Base-by-base conservation (phyloP, 495 filamentous ascomycete species). In the Ascodesmis nigricans region DNA sequence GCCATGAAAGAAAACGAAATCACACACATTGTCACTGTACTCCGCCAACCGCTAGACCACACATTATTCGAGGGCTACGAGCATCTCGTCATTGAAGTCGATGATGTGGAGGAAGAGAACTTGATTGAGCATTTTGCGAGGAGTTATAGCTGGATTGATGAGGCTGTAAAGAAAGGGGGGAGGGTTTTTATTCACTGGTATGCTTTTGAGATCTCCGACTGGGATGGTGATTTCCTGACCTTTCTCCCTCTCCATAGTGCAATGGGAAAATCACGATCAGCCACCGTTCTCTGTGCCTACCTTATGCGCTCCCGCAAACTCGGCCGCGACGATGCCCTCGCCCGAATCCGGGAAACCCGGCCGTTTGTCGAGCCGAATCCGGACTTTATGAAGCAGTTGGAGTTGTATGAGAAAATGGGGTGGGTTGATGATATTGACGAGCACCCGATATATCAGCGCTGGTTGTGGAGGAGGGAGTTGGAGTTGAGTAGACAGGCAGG, bases 221-320 rank as follows among this genome's bases (percentile, higher is more conserved):
- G 21, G 13, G 18, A 4, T 33, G n/a, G 11, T 14, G 28, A 30
- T 33, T 33, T 31, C n/a, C 11, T 13, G 9, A 27, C 10, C 8
- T 20, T 20, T 3, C 13, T 37, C 7, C 20, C 18, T 30, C 7
- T 29, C 39, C 55, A 58, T 56, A 93, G 87, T 65, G 83, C 80
- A 20, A 91, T 91, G 80, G 87, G 87, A 21, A 84, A 83, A 57
- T 91, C 81, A 33, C 78, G 87, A 31, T 93, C 83, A 15, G 73
- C 81, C 41, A 71, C 81, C 28, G 63, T 81, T 43, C 63, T 81
- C 40, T 64, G 87, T 34, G 82, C 90, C 47, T 92, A 80, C 56
- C 59, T 95, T 33, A 73, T 92, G 49, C 70, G 74, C 58, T 64
- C 44, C 31, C 44, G 51, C 5, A 28, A 55, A 34, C 60, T 73